phyloP scores from a whole-genome alignment of 768 basidiomycete genomes.

The Amanita polypyramis region DNA sequence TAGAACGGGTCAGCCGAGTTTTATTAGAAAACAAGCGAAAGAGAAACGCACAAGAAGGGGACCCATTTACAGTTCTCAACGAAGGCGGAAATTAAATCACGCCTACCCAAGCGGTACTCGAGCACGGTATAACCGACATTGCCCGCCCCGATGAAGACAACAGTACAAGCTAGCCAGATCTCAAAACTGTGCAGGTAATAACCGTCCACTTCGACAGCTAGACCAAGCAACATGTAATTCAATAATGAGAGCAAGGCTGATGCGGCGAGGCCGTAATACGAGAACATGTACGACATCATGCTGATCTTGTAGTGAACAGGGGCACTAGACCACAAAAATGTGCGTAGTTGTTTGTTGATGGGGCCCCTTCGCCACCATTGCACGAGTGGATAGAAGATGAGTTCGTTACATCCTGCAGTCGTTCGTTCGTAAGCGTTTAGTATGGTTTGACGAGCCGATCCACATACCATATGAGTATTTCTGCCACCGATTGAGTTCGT shows the following conservation, averaged over 20 bases:
- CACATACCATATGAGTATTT: slow-evolving; percentile 68
- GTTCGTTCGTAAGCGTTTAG: not conserved
- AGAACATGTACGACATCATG: slow-evolving; percentile 67
- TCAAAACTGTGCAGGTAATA: slow-evolving; percentile 67
- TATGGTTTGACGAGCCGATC: not conserved
- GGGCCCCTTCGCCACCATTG: slow-evolving; percentile 75
- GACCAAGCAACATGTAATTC: slow-evolving; percentile 64
- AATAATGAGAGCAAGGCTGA: slow-evolving; percentile 50
- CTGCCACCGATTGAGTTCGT: slow-evolving; percentile 89
- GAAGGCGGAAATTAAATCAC: slow-evolving; percentile 36
- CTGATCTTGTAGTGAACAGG: slow-evolving; percentile 78
- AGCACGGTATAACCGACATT: slow-evolving; percentile 60
- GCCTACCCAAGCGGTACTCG: slow-evolving; percentile 56
- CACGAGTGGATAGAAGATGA: slow-evolving; percentile 78
- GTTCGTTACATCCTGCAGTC: slow-evolving; percentile 55
- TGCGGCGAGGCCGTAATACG: slow-evolving; percentile 54
- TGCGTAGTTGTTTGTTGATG: slow-evolving; percentile 70
- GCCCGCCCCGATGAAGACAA: slow-evolving; percentile 60
- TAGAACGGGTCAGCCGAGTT: slow-evolving; percentile 14
- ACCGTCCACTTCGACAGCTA: slow-evolving; percentile 51
- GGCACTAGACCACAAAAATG: slow-evolving; percentile 66
- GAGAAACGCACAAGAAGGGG: slow-evolving; percentile 62
- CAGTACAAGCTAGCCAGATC: slow-evolving; percentile 63
- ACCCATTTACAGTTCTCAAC: slow-evolving; percentile 56
- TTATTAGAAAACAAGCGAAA: not conserved